These are phyloP conservation scores for Ramaria sp. DNA, from an alignment of 768 basidiomycete species.

Conservation along the genomic window DNA sequence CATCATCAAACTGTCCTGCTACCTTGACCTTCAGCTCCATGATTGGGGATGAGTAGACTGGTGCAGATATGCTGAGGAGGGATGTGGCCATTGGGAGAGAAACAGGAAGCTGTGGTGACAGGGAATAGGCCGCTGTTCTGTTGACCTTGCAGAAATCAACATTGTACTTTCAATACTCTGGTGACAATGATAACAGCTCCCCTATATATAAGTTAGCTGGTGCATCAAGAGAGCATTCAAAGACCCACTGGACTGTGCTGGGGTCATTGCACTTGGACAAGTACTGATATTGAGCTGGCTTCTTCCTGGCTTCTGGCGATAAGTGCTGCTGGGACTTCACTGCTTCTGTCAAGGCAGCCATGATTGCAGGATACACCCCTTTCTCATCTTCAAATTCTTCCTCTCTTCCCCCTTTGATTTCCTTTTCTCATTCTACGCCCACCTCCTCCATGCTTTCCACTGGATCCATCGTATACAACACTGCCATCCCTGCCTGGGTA, in stretches of 20 bases:
- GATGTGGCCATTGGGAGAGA: background rate
- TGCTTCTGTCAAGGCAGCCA: background rate
- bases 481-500: too few relatives aligned
- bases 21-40: background rate
- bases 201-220: background rate
- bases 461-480: too few relatives aligned
- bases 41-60: background rate
- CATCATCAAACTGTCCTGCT: background rate
- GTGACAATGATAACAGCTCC: background rate
- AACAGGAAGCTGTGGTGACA: background rate
- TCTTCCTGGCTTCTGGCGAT: background rate
- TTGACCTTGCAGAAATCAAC: constrained; percentile 1
- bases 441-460: too few relatives aligned
- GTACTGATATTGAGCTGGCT: constrained; percentile 3
- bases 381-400: too few relatives aligned
- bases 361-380: background rate
- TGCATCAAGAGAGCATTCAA: background rate
- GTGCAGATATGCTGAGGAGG: background rate
- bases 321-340: background rate
- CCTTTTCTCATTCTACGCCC: too few relatives aligned
- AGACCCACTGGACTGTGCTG: background rate
- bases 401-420: too few relatives aligned
- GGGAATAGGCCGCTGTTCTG: background rate
- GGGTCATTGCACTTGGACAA: background rate
- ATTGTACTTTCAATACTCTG: background rate